Evolutionary conservation across 495 filamentous ascomycete species (phyloP), one percentile per base, ranked within the genome.

Genomic region (Penicillium atrosanguineum): DNA sequence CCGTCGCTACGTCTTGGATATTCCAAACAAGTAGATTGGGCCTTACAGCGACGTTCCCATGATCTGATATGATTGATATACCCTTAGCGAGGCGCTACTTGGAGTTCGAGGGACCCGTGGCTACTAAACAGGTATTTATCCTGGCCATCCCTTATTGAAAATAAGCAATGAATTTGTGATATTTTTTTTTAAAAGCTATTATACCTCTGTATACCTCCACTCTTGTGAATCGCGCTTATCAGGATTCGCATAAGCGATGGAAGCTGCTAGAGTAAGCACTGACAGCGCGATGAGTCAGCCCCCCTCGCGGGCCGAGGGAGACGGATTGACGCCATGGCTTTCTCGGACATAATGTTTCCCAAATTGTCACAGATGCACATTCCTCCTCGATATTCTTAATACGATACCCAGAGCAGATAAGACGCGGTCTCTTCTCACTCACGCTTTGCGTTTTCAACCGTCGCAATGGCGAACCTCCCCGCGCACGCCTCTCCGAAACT

Each of bases 1-100:
- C 45, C 74, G 87, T 46, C 80, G 89, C 29, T 89, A 86, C 63
- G 90, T 95, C 9, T 75, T 95, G 36, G 90, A 95, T 56, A 85
- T 90, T 50, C 74, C 76, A n/a, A 67, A 69, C 46, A 79, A 79
- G 55, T 81, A 60, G 57, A 16, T 11, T 4, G 41, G 21, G n/a
- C 19, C 9, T 11, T 16, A 21, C 39, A 36, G 26, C 34, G 19
- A 48, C 46, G 48, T 45, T 52, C 54, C 47, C 49, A 63, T 40
- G 63, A 65, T 57, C 48, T 61, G 56, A 61, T 59, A 51, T 53
- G 60, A 65, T 57, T 52, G 57, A 59, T 56, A 68, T 68, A 61
- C 62, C 57, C 53, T 59, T 61, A 68, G 65, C 65, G 61, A 55
- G 64, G 61, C 64, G 64, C 61, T 60, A 62, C 53, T 56, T 48